A percentile compares a stretch with the other conserved stretches of the same genome.
Evolutionary conservation across 2,329 filamentous ascomycete species (phyloP).

Genomic region (Apiospora arundinis): DNA sequence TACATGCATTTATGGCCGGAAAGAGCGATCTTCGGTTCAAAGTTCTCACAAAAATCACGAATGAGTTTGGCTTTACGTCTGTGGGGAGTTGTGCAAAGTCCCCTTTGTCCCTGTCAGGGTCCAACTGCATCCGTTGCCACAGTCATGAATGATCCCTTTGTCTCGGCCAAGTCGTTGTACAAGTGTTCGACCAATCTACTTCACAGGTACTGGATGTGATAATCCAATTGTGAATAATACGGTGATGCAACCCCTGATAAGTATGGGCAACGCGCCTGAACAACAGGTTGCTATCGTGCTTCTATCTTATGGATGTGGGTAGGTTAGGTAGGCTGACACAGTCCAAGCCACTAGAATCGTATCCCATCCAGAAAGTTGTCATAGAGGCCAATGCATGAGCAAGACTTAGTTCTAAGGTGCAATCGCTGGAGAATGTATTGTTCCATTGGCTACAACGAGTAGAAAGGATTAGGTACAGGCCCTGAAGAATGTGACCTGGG

Average conservation of each 20-base stretch:
- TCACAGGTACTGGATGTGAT: not conserved
- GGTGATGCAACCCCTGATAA: too few species aligned
- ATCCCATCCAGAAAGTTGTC: not conserved
- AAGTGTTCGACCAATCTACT: not conserved
- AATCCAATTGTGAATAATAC: not conserved
- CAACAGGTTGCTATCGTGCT: too few species aligned
- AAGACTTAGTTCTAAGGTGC: not conserved
- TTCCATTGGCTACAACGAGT: not conserved
- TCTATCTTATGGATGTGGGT: too few species aligned
- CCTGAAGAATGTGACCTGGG: not conserved
- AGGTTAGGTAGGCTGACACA: not conserved
- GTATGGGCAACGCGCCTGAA: too few species aligned
- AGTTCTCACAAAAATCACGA: not conserved
- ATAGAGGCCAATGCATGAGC: not conserved
- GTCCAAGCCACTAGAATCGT: not conserved
- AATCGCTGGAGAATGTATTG: not conserved
- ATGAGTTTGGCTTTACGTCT: not conserved
- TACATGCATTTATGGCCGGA: not conserved
- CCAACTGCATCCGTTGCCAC: not conserved
- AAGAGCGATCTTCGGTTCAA: not conserved
- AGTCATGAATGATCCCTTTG: not conserved
- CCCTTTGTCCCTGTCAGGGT: not conserved
- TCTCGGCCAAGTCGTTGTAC: not conserved
- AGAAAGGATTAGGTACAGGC: not conserved
- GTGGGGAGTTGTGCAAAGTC: not conserved